Percentiles rank a stretch among this genome's conserved stretches.
Conservation (phyloP, 805 yeast genomes). For the Lipomyces japonicus region DNA sequence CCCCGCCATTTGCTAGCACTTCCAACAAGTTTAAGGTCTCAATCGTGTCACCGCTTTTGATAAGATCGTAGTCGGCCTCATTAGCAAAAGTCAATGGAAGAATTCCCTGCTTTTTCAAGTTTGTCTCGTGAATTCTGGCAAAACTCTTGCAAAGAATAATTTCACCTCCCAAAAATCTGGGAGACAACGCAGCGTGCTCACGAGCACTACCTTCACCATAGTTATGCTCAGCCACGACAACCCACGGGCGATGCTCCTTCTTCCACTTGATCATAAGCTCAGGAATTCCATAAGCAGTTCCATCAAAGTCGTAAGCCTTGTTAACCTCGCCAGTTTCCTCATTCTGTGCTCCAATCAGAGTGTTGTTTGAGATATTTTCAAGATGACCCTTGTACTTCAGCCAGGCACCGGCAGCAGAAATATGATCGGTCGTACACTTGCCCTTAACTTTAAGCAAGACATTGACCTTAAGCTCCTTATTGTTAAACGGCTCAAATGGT, state of each 20-base stretch:
- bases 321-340: conserved; percentile 95
- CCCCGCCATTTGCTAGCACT: conserved; percentile 72
- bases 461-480: conserved; percentile 90
- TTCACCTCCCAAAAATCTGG: conserved; percentile 97
- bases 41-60: conserved; percentile 83
- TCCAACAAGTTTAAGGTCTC: conserved; percentile 81
- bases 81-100: conserved; percentile 92
- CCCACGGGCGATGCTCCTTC: conserved; percentile 90
- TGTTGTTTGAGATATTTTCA: conserved; percentile 97
- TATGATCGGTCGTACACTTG: conserved; percentile 98
- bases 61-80: conserved; percentile 88
- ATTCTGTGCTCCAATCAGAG: conserved; percentile 99
- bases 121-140: conserved; percentile 98
- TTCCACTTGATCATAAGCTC: conserved; percentile 94
- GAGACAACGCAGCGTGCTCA: conserved; percentile 99
- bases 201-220: conserved; percentile 99
- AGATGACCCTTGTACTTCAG: conserved; percentile 99
- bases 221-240: conserved; percentile 97
- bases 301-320: conserved; percentile 81
- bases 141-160: conserved; percentile 97
- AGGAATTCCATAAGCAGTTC: conserved; percentile 91
- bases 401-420: conserved; percentile 99
- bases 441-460: conserved; percentile 94
- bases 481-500: conserved; percentile 96
- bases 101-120: conserved; percentile 99